Conservation (phyloP, 306 rosid genomes). For the Delonix regia region DNA sequence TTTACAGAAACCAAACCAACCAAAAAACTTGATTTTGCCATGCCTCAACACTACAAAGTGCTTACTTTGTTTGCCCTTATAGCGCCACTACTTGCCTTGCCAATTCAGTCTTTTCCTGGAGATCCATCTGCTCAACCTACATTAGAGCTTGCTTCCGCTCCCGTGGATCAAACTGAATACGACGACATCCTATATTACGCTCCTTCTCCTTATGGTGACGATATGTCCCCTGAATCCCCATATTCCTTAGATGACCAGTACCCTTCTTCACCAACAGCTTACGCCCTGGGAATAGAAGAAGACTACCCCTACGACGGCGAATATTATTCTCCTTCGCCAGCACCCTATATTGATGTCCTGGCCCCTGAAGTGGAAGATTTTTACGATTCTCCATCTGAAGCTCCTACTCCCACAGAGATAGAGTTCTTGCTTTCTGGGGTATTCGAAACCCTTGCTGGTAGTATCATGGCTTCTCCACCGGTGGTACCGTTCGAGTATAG, state of each 20-base stretch:
- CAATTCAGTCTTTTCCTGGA: neutral
- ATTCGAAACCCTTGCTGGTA: neutral
- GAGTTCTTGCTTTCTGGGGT: neutral
- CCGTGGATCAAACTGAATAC: neutral
- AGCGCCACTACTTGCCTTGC: neutral
- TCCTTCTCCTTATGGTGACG: constrained; percentile 26
- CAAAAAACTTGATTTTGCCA: neutral
- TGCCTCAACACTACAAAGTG: neutral
- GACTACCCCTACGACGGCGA: neutral
- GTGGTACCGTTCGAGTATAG: constrained; percentile 26
- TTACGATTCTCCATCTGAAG: constrained; percentile 11
- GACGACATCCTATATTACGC: neutral
- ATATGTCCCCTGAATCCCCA: neutral
- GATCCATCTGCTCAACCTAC: neutral
- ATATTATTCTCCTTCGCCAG: neutral
- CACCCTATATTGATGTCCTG: neutral
- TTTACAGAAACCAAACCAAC: neutral
- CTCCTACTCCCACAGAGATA: constrained; percentile 20
- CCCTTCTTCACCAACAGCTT: neutral
- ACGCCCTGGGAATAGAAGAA: neutral
- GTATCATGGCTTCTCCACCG: neutral
- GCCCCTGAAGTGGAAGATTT: constrained; percentile 27
- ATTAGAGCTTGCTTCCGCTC: neutral
- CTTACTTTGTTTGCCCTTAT: neutral
- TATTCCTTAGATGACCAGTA: neutral